phyloP scores from a whole-genome alignment of 1,139 yeast species.

The Arxiozyma telluris region DNA sequence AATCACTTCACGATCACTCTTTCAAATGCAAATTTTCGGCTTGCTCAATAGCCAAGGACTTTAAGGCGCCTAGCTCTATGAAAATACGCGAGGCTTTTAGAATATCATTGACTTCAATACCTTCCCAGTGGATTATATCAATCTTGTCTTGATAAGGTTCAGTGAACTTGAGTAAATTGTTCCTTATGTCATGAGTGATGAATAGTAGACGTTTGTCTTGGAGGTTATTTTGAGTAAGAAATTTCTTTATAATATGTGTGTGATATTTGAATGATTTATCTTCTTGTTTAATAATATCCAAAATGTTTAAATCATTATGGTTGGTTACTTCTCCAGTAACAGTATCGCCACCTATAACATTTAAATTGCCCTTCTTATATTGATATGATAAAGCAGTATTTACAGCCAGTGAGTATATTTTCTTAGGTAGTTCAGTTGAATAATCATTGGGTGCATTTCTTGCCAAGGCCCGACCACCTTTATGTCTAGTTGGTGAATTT shows the following conservation, averaged over 20 bases:
- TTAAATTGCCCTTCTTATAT: conserved; percentile 64
- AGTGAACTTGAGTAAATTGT: conserved; percentile 29
- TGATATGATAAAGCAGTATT: conserved; percentile 75
- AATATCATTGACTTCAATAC: conserved; percentile 74
- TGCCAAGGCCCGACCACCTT: conserved; percentile 86
- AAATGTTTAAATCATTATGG: conserved; percentile 22
- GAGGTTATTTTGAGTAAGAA: conserved; percentile 50
- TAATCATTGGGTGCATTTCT: conserved; percentile 86
- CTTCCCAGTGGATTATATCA: conserved; percentile 65
- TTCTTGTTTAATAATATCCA: neutral
- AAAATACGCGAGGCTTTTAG: conserved; percentile 71
- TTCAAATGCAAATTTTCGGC: neutral
- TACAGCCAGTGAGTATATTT: conserved; percentile 66
- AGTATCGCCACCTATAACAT: conserved; percentile 48
- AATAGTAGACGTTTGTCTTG: conserved; percentile 54
- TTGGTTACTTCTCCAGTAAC: neutral
- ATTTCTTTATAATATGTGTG: conserved; percentile 37
- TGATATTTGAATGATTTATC: conserved; percentile 30
- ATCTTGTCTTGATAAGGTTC: conserved; percentile 44
- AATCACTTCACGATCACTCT: neutral
- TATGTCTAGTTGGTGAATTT: conserved; percentile 84
- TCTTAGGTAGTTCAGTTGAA: conserved; percentile 70
- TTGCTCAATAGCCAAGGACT: conserved; percentile 32
- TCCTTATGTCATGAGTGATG: conserved; percentile 35
- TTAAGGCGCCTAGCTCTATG: conserved; percentile 67